phyloP scores from a whole-genome alignment of 1,284 basidiomycete species.

The Porodaedalea pini region DNA sequence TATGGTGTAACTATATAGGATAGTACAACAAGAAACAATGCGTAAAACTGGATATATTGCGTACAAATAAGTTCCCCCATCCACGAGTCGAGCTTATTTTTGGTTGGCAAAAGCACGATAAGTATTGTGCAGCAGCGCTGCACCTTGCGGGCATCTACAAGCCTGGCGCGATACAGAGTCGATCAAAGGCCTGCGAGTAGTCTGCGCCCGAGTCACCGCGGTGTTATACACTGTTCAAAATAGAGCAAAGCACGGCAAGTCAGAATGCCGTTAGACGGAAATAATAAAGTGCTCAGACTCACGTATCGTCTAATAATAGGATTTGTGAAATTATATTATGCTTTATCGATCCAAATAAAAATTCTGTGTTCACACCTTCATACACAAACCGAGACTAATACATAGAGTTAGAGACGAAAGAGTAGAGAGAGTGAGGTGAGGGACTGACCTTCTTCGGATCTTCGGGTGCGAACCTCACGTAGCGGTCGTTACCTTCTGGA shows the following conservation, averaged over 20 bases:
- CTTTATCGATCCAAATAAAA: no score
- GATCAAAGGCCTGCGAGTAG: no score
- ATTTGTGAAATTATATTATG: neutral
- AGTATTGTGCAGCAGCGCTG: no score
- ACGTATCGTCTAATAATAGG: slow-evolving; percentile 26
- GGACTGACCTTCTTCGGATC: slow-evolving; percentile 78
- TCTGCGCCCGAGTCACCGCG: no score
- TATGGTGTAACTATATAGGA: neutral
- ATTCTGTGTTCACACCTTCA: slow-evolving; percentile 53
- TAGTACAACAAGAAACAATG: neutral
- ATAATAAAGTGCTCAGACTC: slow-evolving; percentile 8
- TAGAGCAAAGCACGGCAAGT: neutral
- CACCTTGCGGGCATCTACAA: no score
- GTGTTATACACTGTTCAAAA: no score
- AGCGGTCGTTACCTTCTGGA: slow-evolving; percentile 76
- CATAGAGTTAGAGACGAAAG: neutral
- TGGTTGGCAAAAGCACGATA: no score
- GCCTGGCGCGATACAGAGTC: no score
- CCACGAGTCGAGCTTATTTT: no score
- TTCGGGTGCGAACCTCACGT: slow-evolving; percentile 72
- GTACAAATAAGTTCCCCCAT: no score
- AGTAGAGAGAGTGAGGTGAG: neutral
- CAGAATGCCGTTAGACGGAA: neutral
- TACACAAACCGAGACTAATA: slow-evolving; percentile 70
- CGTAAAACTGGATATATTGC: no score